Evolutionary conservation across 805 yeast species (phyloP).

Genomic region (Nakazawaea wickerhamii): DNA sequence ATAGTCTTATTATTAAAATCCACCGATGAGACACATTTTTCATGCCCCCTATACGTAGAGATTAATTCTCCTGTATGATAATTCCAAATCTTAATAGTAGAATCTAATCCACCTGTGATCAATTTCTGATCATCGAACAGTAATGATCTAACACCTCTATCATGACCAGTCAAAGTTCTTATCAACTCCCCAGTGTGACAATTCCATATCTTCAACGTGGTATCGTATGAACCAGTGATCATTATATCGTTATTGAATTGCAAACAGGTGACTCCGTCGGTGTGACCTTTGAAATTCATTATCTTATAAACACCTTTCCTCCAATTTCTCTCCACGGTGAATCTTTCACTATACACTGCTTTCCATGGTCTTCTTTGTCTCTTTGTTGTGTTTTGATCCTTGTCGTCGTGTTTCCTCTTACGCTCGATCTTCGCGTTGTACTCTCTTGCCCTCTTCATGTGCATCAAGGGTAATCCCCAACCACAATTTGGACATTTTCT

Average conservation of each 20-base stretch:
- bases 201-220: slow-evolving; percentile 91
- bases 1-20: slow-evolving; percentile 77
- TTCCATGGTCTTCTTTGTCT: slow-evolving; percentile 85
- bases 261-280: slow-evolving; percentile 82
- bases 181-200: slow-evolving; percentile 71
- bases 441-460: slow-evolving; percentile 70
- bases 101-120: slow-evolving; percentile 88
- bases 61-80: slow-evolving; percentile 91
- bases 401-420: slow-evolving; percentile 19
- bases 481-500: slow-evolving; percentile 97
- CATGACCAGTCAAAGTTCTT: slow-evolving; percentile 81
- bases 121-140: slow-evolving; percentile 85
- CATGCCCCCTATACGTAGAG: slow-evolving; percentile 90
- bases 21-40: slow-evolving; percentile 76
- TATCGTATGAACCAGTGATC: slow-evolving; percentile 90
- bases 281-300: slow-evolving; percentile 70
- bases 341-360: slow-evolving; percentile 86
- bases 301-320: slow-evolving; percentile 69
- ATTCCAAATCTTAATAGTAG: slow-evolving; percentile 93
- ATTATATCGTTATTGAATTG: slow-evolving; percentile 73
- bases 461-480: slow-evolving; percentile 96
- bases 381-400: slow-evolving; percentile 20
- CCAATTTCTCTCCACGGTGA: slow-evolving; percentile 92
- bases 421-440: slow-evolving; percentile 19
- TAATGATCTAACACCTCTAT: slow-evolving; percentile 78